phyloP scores from a whole-genome alignment of 2,329 filamentous ascomycete genomes.

The Cytospora piceicola region DNA sequence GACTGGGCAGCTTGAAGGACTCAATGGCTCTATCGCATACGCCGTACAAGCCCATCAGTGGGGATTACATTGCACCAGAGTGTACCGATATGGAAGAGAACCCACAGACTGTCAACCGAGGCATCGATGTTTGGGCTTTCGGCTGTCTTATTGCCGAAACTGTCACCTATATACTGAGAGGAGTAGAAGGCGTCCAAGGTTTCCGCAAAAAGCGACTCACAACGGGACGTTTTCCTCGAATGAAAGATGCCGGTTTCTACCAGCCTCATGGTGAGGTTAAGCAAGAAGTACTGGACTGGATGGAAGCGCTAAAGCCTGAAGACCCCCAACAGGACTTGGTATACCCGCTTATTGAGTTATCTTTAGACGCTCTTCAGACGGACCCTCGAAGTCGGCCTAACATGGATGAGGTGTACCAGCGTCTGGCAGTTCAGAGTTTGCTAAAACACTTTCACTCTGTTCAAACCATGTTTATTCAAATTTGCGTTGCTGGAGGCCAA shows the following conservation, averaged over 20 bases:
- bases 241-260: neutral
- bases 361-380: neutral
- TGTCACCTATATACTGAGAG: slow-evolving; percentile 7
- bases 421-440: neutral
- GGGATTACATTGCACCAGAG: slow-evolving; percentile 10
- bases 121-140: slow-evolving; percentile 7
- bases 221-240: neutral
- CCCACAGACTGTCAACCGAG: slow-evolving; percentile 4
- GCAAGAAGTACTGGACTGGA: slow-evolving; percentile 1
- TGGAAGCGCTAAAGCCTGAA: neutral
- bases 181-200: neutral
- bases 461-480: neutral
- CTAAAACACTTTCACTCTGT: slow-evolving; percentile 1
- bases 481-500: neutral
- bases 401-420: slow-evolving; percentile 3
- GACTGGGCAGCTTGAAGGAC: neutral
- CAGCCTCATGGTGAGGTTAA: slow-evolving; percentile 2
- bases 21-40: neutral
- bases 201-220: slow-evolving; percentile 10
- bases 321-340: neutral
- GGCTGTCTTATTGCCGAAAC: slow-evolving; percentile 6
- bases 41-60: neutral
- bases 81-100: slow-evolving; percentile 10
- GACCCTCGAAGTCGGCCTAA: neutral
- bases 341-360: neutral